phyloP scores from a whole-genome alignment of 495 filamentous ascomycete genomes.

The Hypoxylon perforatum region DNA sequence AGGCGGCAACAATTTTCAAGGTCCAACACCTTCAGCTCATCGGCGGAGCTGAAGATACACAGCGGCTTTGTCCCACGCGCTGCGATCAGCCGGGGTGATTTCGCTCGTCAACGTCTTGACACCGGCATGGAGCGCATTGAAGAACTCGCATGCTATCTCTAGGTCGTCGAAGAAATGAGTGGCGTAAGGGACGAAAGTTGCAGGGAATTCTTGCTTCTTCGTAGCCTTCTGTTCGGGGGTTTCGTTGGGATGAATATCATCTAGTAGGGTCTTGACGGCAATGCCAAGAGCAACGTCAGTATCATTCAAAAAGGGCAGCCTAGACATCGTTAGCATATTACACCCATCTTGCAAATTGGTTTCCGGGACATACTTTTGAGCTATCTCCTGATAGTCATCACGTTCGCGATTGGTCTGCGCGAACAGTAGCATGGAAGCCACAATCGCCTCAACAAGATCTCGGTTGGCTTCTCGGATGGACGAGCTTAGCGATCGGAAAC shows the following conservation, averaged over 20 bases:
- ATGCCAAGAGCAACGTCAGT: conserved; percentile 88
- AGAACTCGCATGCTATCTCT: conserved; percentile 81
- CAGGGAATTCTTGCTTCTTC: conserved; percentile 67
- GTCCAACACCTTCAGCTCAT: conserved; percentile 16
- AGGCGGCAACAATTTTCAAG: neutral
- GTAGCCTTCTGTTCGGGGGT: conserved; percentile 68
- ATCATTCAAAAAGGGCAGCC: conserved; percentile 86
- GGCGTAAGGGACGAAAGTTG: conserved; percentile 77
- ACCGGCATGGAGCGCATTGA: conserved; percentile 80
- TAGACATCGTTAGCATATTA: conserved; percentile 56
- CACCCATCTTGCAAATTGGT: conserved; percentile 1
- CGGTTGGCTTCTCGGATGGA: conserved; percentile 80
- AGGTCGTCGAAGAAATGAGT: conserved; percentile 81
- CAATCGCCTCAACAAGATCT: conserved; percentile 82
- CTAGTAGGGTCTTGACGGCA: conserved; percentile 90
- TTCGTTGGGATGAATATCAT: conserved; percentile 75
- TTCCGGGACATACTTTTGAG: conserved; percentile 69
- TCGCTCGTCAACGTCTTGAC: conserved; percentile 71
- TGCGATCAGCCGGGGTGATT: conserved; percentile 66
- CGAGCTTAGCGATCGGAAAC: conserved; percentile 84
- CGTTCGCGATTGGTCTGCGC: conserved; percentile 78
- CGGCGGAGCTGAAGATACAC: conserved; percentile 64
- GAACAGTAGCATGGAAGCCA: conserved; percentile 81
- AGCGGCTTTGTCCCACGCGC: conserved; percentile 72
- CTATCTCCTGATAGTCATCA: conserved; percentile 75